These are phyloP conservation scores for Falciphora oryzae DNA, from an alignment of 2,329 filamentous ascomycete species.

Conservation along the genomic window DNA sequence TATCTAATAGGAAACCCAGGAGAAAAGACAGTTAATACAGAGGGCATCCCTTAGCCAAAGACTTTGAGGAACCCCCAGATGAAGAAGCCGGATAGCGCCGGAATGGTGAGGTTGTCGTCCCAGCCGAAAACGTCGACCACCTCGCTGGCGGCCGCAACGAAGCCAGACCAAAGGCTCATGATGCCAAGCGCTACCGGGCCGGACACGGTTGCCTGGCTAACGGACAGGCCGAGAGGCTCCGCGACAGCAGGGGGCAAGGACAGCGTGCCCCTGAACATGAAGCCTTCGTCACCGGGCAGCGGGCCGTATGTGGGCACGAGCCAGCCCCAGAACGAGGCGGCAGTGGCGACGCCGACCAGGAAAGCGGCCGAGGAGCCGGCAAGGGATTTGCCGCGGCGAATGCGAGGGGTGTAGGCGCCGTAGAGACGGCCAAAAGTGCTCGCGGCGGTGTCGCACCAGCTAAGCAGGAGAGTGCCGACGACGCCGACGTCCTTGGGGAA, in stretches of 20 bases:
- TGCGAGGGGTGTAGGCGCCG: constrained; percentile 79
- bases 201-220: constrained; percentile 54
- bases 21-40: neutral
- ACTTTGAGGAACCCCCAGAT: constrained; percentile 88
- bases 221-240: constrained; percentile 54
- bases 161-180: constrained; percentile 81
- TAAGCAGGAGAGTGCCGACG: constrained; percentile 82
- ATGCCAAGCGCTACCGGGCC: constrained; percentile 70
- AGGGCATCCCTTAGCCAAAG: constrained; percentile 52
- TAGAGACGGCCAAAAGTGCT: constrained; percentile 89
- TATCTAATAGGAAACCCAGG: neutral
- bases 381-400: constrained; percentile 84
- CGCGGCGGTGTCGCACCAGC: constrained; percentile 97
- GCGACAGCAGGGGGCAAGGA: constrained; percentile 59
- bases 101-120: constrained; percentile 98
- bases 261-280: constrained; percentile 77
- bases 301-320: constrained; percentile 64
- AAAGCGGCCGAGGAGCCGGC: constrained; percentile 85
- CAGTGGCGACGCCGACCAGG: constrained; percentile 73
- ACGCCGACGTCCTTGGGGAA: constrained; percentile 92
- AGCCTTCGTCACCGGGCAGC: constrained; percentile 64
- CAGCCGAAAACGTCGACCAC: constrained; percentile 86
- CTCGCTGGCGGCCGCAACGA: constrained; percentile 84
- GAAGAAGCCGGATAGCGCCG: constrained; percentile 79
- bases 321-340: constrained; percentile 82